A percentile compares a stretch with the other conserved stretches of the same genome.
phyloP scores from a whole-genome alignment of 345 rosid genomes.

The Garcia nutans region DNA sequence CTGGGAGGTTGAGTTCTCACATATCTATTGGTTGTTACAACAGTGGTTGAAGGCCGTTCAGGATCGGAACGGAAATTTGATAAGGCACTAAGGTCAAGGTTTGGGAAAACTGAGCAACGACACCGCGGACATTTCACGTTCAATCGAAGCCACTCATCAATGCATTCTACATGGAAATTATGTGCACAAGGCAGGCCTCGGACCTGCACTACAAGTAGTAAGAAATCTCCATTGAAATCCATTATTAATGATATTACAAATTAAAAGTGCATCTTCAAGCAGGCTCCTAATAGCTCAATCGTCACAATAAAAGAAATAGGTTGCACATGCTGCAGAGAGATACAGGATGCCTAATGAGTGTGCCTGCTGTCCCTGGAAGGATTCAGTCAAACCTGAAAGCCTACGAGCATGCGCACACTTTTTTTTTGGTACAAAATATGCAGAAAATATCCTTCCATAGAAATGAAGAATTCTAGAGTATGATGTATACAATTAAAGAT shows the following conservation, averaged over 20 bases:
- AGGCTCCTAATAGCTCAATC: not conserved
- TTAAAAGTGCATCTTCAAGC: not conserved
- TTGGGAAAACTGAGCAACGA: conserved; percentile 91
- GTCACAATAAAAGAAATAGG: not conserved
- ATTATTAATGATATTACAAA: not conserved
- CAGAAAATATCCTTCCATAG: not conserved
- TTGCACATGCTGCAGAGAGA: too few relatives aligned
- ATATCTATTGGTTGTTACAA: conserved; percentile 43
- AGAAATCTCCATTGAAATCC: conserved; percentile 15
- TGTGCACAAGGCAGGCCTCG: conserved; percentile 99
- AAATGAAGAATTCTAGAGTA: not conserved
- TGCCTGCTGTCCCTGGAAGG: too few relatives aligned
- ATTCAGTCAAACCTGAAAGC: too few relatives aligned
- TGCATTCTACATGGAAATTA: conserved; percentile 96
- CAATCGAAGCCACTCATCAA: conserved; percentile 91
- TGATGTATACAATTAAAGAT: not conserved
- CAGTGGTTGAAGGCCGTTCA: conserved; percentile 45
- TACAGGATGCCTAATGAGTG: too few relatives aligned
- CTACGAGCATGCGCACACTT: too few relatives aligned
- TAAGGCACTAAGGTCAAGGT: conserved; percentile 92
- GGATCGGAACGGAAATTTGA: conserved; percentile 75
- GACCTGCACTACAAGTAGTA: conserved; percentile 55
- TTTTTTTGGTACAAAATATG: not conserved
- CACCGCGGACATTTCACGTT: conserved; percentile 98
- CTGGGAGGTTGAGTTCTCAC: conserved; percentile 64